Percentiles rank a stretch among this genome's conserved stretches.
phyloP scores from a whole-genome alignment of 2,329 filamentous ascomycete genomes.

The Phoma herbarum region DNA sequence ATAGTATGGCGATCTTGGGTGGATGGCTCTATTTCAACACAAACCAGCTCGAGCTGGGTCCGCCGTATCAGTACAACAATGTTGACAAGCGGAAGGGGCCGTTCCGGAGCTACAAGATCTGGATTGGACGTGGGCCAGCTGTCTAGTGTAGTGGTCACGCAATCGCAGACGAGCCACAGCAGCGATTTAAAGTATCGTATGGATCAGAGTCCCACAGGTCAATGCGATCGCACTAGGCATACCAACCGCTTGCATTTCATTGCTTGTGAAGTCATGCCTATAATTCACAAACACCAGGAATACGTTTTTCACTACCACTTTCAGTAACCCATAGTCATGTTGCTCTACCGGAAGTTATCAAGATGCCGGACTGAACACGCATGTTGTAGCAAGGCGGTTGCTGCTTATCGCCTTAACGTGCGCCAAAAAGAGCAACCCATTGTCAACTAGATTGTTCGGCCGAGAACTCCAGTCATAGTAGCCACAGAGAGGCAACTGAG shows the following conservation, averaged over 20 bases:
- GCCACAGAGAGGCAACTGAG: neutral
- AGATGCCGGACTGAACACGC: neutral
- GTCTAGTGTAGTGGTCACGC: constrained; percentile 19
- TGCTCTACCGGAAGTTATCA: neutral
- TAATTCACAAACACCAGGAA: too few species aligned
- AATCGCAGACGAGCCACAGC: neutral
- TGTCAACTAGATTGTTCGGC: neutral
- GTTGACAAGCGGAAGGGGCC: constrained; percentile 50
- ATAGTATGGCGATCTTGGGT: constrained; percentile 53
- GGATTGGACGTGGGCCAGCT: constrained; percentile 51
- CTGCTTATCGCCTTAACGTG: neutral
- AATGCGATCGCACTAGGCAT: neutral
- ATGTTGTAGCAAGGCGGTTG: neutral
- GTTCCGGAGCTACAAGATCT: constrained; percentile 49
- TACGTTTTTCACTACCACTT: too few species aligned
- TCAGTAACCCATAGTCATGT: neutral
- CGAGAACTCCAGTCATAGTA: neutral
- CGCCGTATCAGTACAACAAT: constrained; percentile 52
- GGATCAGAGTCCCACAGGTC: neutral
- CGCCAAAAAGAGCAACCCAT: neutral
- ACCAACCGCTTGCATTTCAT: neutral
- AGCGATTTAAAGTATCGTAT: neutral
- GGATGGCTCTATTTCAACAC: constrained; percentile 56
- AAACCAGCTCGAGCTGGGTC: constrained; percentile 52
- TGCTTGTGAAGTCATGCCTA: neutral